These are phyloP conservation scores for Arabidopsis suecica DNA, from an alignment of 345 rosid genomes.

Conservation along the genomic window DNA sequence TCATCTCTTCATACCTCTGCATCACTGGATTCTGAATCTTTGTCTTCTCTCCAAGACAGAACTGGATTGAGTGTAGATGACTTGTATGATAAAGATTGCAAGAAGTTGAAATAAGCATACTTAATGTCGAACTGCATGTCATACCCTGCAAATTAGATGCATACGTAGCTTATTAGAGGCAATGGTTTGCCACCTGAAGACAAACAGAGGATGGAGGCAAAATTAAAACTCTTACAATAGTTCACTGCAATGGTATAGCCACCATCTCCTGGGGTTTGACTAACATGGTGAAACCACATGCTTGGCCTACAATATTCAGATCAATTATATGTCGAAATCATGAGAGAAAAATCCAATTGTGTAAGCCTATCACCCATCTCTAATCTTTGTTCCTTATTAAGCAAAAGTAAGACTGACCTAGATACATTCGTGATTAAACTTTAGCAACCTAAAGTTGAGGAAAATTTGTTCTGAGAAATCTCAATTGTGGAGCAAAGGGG, in stretches of 20 bases:
- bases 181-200: conserved; percentile 14
- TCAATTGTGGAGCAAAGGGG: conserved; percentile 18
- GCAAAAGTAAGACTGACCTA: background rate
- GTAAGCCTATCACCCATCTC: background rate
- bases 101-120: conserved; percentile 86
- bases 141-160: conserved; percentile 67
- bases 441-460: too few species aligned
- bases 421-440: background rate
- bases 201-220: background rate
- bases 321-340: conserved; percentile 20
- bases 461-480: background rate
- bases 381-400: background rate
- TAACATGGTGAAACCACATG: conserved; percentile 98
- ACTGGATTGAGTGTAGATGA: conserved; percentile 36
- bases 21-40: conserved; percentile 34
- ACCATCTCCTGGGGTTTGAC: conserved; percentile 70
- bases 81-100: conserved; percentile 60
- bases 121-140: conserved; percentile 91
- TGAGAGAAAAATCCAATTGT: background rate
- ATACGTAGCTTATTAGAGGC: background rate
- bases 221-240: conserved; percentile 62
- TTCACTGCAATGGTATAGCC: conserved; percentile 82
- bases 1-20: conserved; percentile 32
- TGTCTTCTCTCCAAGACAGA: conserved; percentile 34
- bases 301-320: conserved; percentile 73